These are phyloP conservation scores for Phytophthora tentaculata DNA, from an alignment of 352 stramenopile species.

Conservation along the genomic window DNA sequence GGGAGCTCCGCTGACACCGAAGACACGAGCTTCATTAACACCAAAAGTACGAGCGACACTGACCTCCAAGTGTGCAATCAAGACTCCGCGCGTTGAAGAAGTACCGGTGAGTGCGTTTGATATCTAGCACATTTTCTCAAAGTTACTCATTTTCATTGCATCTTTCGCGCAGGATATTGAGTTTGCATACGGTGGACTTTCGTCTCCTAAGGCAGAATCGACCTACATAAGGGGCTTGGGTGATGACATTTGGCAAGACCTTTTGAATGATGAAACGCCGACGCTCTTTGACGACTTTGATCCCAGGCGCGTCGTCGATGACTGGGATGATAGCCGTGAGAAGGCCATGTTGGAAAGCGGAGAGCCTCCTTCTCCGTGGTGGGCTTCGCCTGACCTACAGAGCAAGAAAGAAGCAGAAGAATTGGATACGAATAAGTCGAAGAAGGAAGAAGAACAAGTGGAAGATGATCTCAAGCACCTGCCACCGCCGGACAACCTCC, in stretches of 20 bases:
- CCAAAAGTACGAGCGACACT: constrained; percentile 13
- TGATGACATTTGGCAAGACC: constrained; percentile 59
- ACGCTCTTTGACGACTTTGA: constrained; percentile 61
- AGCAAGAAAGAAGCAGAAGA: constrained; percentile 5
- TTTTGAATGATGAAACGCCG: constrained; percentile 51
- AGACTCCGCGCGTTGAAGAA: constrained; percentile 30
- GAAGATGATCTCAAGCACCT: constrained; percentile 37
- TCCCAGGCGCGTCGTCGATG: constrained; percentile 12
- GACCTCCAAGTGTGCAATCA: constrained; percentile 16
- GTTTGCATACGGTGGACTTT: constrained; percentile 69
- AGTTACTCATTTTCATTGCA: constrained; percentile 4
- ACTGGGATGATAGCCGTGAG: constrained; percentile 49
- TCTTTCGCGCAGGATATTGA: constrained; percentile 66
- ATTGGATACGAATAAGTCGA: constrained; percentile 1
- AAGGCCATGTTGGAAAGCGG: constrained; percentile 48
- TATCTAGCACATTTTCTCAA: background rate
- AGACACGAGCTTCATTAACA: constrained; percentile 12
- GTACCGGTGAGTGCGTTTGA: constrained; percentile 42
- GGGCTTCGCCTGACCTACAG: constrained; percentile 34
- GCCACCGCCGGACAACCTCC: constrained; percentile 50
- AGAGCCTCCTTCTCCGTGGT: constrained; percentile 59
- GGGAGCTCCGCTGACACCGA: background rate
- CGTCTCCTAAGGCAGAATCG: constrained; percentile 38
- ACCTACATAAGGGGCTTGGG: constrained; percentile 53
- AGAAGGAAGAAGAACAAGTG: constrained; percentile 21